phyloP scores from a whole-genome alignment of 2,329 filamentous ascomycete genomes.

The Sclerotinia spermophila region DNA sequence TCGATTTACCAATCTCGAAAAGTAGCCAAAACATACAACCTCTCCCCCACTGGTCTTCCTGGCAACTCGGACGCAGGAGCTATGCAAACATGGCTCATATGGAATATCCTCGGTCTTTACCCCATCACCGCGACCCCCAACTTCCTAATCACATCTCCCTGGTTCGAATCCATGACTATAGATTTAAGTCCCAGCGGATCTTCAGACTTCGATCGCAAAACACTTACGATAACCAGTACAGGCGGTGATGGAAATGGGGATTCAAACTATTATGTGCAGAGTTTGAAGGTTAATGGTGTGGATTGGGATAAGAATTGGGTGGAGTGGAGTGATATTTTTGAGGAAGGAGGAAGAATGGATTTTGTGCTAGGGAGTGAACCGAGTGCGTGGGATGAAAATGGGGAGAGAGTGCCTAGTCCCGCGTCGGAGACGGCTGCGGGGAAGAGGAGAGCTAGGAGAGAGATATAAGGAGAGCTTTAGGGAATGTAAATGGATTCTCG shows the following conservation, averaged over 20 bases:
- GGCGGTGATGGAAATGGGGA: slow-evolving; percentile 42
- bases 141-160: slow-evolving; percentile 61
- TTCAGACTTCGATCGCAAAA: slow-evolving; percentile 40
- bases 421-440: slow-evolving; percentile 35
- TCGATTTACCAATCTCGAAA: slow-evolving; percentile 21
- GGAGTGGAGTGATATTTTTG: slow-evolving; percentile 62
- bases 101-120: slow-evolving; percentile 59
- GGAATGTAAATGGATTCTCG: not conserved
- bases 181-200: slow-evolving; percentile 2
- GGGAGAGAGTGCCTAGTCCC: slow-evolving; percentile 59
- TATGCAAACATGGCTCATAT: slow-evolving; percentile 65
- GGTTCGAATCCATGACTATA: slow-evolving; percentile 58
- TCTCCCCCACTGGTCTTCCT: slow-evolving; percentile 38
- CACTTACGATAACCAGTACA: slow-evolving; percentile 50
- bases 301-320: slow-evolving; percentile 63
- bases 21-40: slow-evolving; percentile 16
- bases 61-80: slow-evolving; percentile 60
- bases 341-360: slow-evolving; percentile 57
- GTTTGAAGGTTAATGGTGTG: slow-evolving; percentile 59
- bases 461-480: not conserved
- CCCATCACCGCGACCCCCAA: slow-evolving; percentile 65
- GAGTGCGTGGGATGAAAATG: slow-evolving; percentile 42
- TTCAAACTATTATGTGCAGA: slow-evolving; percentile 58
- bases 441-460: not conserved
- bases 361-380: slow-evolving; percentile 56